Evolutionary conservation across 176 grass and related monocot genomes (phyloP), one percentile per base, ranked within the genome.

Genomic region (Oryza meyeriana): DNA sequence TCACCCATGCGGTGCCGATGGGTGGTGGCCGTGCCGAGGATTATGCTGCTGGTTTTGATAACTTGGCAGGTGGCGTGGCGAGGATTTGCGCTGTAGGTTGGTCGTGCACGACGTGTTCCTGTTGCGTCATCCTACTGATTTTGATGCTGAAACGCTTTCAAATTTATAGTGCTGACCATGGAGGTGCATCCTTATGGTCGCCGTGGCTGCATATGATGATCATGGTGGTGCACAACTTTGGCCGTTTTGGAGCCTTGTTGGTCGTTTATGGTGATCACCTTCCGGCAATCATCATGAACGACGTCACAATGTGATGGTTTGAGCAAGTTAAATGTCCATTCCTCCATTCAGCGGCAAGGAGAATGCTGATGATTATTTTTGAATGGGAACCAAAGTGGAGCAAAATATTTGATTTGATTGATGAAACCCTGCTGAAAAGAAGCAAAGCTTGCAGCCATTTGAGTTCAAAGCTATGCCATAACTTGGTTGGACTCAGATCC

Each of bases 351-450:
- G 1, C 1, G 39, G 27, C 0, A 31, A 50, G 42, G 41, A 74
- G 28, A 52, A 32, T 74, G 71, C 28, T 52, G 44, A 52, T 74
- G 40, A 3, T 32, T 74, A 74, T 22, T 74, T 52, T 74, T 24
- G 50, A 12, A 50, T 26, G 71, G 71, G 50, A 12, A 47, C 40
- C 25, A 74, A 74, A 8, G 71, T 74, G 7, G 71, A 52, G 0
- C 71, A 74, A 0, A 47, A 47, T 74, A 45, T 72, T 72, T 72
- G 39, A 72, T 72, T 45, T 72, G 6, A n/a, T n/a, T 72, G 45
- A 47, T 24, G 45, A 1, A 47, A 72, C 12, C n/a, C 39, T 72
- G n/a, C 38, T 45, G 40, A 28, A 47, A 72, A 72, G 40, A 72
- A 29, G 69, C 40, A 28, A 72, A 72, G 12, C 40, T 72, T 47